Percentiles rank a stretch among this genome's conserved stretches.
Conservation (phyloP, 2,329 filamentous ascomycete species). For the Sporothrix dimorphospora region DNA sequence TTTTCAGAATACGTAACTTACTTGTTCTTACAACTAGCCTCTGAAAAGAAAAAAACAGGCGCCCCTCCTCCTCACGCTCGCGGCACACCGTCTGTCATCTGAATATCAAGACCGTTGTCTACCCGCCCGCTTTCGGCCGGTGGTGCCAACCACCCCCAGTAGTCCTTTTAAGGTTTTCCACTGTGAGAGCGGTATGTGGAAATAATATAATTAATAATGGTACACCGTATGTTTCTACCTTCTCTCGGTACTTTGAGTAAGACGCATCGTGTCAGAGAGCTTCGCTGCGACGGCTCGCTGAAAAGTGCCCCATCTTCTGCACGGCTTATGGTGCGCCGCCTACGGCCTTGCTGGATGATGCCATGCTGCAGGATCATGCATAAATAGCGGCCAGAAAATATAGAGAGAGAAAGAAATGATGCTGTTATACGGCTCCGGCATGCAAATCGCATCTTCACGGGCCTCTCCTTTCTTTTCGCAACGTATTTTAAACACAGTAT, state of each 20-base stretch:
- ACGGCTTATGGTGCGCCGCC: neutral
- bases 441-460: neutral
- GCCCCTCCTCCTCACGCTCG: neutral
- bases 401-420: neutral
- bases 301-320: slow-evolving; percentile 7
- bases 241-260: neutral
- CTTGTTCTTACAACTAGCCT: neutral
- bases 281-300: neutral
- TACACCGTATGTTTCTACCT: neutral
- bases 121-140: neutral
- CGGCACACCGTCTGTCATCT: neutral
- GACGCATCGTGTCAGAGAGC: neutral
- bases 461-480: neutral
- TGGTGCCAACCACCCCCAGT: neutral
- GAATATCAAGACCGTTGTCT: neutral
- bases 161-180: slow-evolving; percentile 6
- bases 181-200: neutral
- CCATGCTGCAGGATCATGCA: slow-evolving; percentile 1
- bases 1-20: no score
- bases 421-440: neutral
- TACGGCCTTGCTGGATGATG: neutral
- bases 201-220: slow-evolving; percentile 3
- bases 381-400: neutral
- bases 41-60: neutral
- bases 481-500: neutral